Conservation (phyloP, 768 basidiomycete species). For the Pholiota microspora region DNA sequence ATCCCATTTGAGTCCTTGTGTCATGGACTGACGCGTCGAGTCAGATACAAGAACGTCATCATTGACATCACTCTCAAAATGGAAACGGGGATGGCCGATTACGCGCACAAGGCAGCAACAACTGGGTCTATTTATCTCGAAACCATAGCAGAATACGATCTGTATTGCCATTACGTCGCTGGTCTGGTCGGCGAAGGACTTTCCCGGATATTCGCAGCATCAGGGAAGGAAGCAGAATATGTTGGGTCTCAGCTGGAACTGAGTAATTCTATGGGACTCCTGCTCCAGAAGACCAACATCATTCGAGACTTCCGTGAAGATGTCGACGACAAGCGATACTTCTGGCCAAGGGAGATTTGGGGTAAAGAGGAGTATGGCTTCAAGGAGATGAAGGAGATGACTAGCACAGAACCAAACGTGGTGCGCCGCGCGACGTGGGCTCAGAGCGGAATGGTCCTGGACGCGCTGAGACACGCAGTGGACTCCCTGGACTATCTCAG, state of each 20-base stretch:
- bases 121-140: slow-evolving; percentile 69
- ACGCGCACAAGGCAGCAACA: slow-evolving; percentile 77
- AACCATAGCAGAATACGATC: slow-evolving; percentile 83
- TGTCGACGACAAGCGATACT: slow-evolving; percentile 75
- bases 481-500: slow-evolving; percentile 90
- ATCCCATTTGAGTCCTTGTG: no score
- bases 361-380: slow-evolving; percentile 62
- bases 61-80: slow-evolving; percentile 83
- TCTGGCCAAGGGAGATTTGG: slow-evolving; percentile 98
- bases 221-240: slow-evolving; percentile 75
- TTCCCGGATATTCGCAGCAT: slow-evolving; percentile 83
- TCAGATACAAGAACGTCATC: slow-evolving; percentile 76
- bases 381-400: slow-evolving; percentile 67
- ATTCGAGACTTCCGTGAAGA: slow-evolving; percentile 95
- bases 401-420: slow-evolving; percentile 41
- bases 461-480: slow-evolving; percentile 79
- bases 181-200: slow-evolving; percentile 97
- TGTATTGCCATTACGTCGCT: slow-evolving; percentile 98
- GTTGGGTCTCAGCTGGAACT: slow-evolving; percentile 82
- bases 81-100: slow-evolving; percentile 95
- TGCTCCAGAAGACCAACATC: slow-evolving; percentile 98
- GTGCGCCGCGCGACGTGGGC: slow-evolving; percentile 72
- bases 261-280: slow-evolving; percentile 91
- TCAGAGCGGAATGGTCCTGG: slow-evolving; percentile 86
- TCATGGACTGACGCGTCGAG: neutral